A percentile compares a stretch with the other conserved stretches of the same genome.
These are phyloP conservation scores for Daldinia bambusicola DNA, from an alignment of 495 filamentous ascomycete genomes.

Conservation along the genomic window DNA sequence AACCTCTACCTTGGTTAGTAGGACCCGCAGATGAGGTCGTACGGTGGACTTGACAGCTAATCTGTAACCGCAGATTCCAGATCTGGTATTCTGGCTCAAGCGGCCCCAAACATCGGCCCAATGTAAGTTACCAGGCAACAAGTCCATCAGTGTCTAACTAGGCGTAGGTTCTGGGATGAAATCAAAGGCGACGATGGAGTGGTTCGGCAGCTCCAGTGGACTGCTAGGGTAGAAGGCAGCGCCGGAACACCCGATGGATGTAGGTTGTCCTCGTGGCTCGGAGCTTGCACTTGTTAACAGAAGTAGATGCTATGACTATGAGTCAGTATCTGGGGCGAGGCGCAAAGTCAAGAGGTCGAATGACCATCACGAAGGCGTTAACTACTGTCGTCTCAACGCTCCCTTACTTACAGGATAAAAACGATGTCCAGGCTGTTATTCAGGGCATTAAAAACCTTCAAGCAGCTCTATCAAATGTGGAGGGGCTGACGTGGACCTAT, in stretches of 20 bases:
- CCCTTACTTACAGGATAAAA: conserved; percentile 65
- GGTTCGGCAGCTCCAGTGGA: conserved; percentile 73
- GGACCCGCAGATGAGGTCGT: conserved; percentile 22
- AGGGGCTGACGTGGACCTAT: conserved; percentile 59
- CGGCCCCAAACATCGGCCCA: conserved; percentile 73
- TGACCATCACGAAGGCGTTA: conserved; percentile 68
- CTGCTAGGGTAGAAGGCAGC: conserved; percentile 68
- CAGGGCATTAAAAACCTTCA: conserved; percentile 69
- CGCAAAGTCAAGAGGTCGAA: conserved; percentile 67
- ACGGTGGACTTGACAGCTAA: conserved; percentile 36
- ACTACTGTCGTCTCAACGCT: conserved; percentile 63
- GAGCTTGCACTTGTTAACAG: conserved; percentile 23
- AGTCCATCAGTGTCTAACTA: conserved; percentile 31
- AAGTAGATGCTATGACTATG: conserved; percentile 65
- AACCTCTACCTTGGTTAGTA: conserved; percentile 50
- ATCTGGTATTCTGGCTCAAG: conserved; percentile 73
- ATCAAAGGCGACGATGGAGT: conserved; percentile 70
- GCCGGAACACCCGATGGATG: conserved; percentile 53
- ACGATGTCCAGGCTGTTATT: conserved; percentile 61
- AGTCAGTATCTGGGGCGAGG: conserved; percentile 74
- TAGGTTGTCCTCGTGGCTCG: conserved; percentile 33
- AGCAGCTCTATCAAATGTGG: conserved; percentile 61
- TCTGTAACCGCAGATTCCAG: conserved; percentile 53
- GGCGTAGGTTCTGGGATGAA: conserved; percentile 61
- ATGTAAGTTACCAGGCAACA: conserved; percentile 54